Base-by-base conservation (phyloP, 306 rosid species). In the Sindora glabra region DNA sequence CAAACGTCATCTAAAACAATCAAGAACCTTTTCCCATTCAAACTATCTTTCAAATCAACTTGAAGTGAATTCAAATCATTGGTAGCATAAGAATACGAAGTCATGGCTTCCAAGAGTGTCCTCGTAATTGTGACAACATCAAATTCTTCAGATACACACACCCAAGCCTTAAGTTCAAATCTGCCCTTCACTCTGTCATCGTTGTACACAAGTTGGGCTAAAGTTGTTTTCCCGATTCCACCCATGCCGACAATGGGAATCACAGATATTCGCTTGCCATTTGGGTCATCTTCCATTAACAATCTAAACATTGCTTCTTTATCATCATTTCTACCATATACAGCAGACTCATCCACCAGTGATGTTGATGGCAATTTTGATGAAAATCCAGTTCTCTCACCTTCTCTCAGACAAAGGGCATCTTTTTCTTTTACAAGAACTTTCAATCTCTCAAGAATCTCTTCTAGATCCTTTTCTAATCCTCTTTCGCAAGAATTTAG, bases 221-320 rank as follows among this genome's bases (percentile, higher is more conserved):
- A n/a, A n/a, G n/a, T 3, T 74, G 66, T 54, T 65, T n/a, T n/a
- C n/a, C n/a, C n/a, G n/a, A n/a, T n/a, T n/a, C n/a, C n/a, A n/a
- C n/a, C n/a, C n/a, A n/a, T 68, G 59, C 73, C 73, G 12, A 58
- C 66, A 12, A 68, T 27, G 25, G 73, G 59, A 38, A 68, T 24
- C 13, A 57, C 47, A 22, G 51, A 58, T 25, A 57, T 49, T 17
- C 25, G 17, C 19, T 29, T 41, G 27, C 29, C 56, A 17, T 14
- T 19, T 2, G 12, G 3, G 0, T 42, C 24, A 26, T 36, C 26
- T 2, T 1, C 12, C 8, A 24, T 39, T 5, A 68, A 42, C 53
- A 48, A 49, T 13, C 15, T 14, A 12, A 58, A 37, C 42, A 57
- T 48, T 25, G 46, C 18, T 59, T 48, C 27, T 34, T 46, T 56